These are phyloP conservation scores for Colletotrichum eleusines DNA, from an alignment of 2,329 filamentous ascomycete genomes.

Conservation along the genomic window DNA sequence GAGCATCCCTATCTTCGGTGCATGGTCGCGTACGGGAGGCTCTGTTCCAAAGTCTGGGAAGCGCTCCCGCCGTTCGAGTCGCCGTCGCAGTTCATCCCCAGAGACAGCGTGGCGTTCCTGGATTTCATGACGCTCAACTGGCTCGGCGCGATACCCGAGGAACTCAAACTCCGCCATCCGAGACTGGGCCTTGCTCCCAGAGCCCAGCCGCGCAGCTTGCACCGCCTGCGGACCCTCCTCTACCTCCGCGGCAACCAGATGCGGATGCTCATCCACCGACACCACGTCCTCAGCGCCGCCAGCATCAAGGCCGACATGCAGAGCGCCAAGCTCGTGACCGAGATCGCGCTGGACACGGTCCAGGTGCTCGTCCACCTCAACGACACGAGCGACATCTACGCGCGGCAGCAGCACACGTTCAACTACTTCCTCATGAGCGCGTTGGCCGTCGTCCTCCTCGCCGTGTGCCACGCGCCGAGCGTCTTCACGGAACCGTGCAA, in stretches of 20 bases:
- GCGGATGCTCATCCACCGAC: constrained; percentile 58
- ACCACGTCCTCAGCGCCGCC: constrained; percentile 54
- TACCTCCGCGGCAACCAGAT: constrained; percentile 60
- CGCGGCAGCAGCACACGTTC: constrained; percentile 54
- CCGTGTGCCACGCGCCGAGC: constrained; percentile 58
- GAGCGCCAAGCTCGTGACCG: constrained; percentile 55
- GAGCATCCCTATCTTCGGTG: constrained; percentile 58
- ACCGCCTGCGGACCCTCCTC: constrained; percentile 56
- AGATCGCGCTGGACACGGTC: constrained; percentile 50
- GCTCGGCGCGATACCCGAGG: constrained; percentile 58
- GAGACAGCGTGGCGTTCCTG: constrained; percentile 55
- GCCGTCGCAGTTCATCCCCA: constrained; percentile 48
- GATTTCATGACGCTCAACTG: constrained; percentile 59
- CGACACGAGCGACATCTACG: constrained; percentile 53
- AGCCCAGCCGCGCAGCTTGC: constrained; percentile 52
- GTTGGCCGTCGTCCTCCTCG: constrained; percentile 55
- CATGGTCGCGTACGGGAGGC: constrained; percentile 60
- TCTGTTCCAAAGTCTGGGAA: constrained; percentile 61
- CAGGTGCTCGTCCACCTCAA: constrained; percentile 54
- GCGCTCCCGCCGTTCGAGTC: constrained; percentile 55
- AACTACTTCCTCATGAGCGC: constrained; percentile 57
- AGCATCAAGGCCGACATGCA: constrained; percentile 52
- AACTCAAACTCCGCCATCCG: constrained; percentile 54
- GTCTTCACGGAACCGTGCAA: constrained; percentile 54
- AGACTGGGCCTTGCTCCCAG: constrained; percentile 51